Evolutionary conservation across 176 grass and related monocot species (phyloP).

Genomic region (Melocanna baccifera): DNA sequence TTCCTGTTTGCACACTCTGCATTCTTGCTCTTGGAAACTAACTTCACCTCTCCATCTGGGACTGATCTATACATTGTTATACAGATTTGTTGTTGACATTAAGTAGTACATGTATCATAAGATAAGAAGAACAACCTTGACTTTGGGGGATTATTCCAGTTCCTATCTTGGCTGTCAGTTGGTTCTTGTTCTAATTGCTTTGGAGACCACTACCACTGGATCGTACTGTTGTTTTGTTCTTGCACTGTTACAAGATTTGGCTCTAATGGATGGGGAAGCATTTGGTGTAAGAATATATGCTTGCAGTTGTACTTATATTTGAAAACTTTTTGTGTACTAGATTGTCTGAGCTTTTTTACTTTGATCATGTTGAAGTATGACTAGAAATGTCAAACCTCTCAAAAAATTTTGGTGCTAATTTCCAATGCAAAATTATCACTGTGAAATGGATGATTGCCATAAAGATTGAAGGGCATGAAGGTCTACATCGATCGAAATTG

Average conservation of each 20-base stretch:
- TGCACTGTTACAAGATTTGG: neutral
- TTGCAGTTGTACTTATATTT: neutral
- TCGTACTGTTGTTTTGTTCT: constrained; percentile 32
- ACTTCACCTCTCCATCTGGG: constrained; percentile 19
- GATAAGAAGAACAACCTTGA: constrained; percentile 5
- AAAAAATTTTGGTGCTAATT: neutral
- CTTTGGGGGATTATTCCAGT: constrained; percentile 31
- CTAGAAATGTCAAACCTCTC: neutral
- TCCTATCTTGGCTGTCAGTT: constrained; percentile 32
- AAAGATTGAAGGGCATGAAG: neutral
- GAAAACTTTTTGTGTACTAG: neutral
- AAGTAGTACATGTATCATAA: neutral
- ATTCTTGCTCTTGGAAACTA: neutral
- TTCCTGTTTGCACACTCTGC: neutral
- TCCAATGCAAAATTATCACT: neutral
- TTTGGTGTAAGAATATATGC: constrained; percentile 20
- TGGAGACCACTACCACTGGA: constrained; percentile 21
- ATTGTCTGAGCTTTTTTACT: neutral
- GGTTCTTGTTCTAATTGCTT: constrained; percentile 32
- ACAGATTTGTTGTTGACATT: constrained; percentile 22
- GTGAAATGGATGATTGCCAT: neutral
- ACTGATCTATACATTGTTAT: constrained; percentile 29
- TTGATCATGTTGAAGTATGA: neutral
- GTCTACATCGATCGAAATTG: neutral
- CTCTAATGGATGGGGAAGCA: neutral